phyloP scores from a whole-genome alignment of 2,329 filamentous ascomycete genomes.

The Talaromyces sp. region DNA sequence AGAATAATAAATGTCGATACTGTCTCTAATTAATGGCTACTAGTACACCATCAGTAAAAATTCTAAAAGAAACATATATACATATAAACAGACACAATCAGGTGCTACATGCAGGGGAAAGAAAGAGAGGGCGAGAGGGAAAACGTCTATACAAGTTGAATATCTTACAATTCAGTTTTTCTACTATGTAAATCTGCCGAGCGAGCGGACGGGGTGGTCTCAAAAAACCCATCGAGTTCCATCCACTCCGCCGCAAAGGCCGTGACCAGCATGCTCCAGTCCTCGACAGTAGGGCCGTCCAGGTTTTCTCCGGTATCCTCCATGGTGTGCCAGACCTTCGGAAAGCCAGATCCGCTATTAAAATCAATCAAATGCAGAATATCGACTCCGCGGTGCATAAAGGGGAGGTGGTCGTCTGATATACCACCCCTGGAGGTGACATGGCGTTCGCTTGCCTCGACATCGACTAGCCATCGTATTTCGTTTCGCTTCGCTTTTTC shows the following conservation, averaged over 20 bases:
- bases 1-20: not conserved
- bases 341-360: constrained; percentile 57
- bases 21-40: not conserved
- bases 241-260: constrained; percentile 91
- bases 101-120: constrained; percentile 1
- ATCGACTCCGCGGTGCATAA: constrained; percentile 79
- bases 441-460: constrained; percentile 48
- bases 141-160: constrained; percentile 14
- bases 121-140: constrained; percentile 2
- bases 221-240: constrained; percentile 64
- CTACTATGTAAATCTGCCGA: constrained; percentile 8
- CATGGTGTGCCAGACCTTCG: constrained; percentile 78
- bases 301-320: constrained; percentile 80
- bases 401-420: constrained; percentile 87
- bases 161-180: constrained; percentile 40
- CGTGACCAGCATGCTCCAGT: constrained; percentile 81
- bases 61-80: not conserved
- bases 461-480: constrained; percentile 63
- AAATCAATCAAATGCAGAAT: constrained; percentile 83
- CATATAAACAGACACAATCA: not conserved
- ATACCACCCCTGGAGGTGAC: constrained; percentile 53
- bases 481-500: constrained; percentile 22
- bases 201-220: constrained; percentile 5
- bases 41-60: not conserved
- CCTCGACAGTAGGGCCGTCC: constrained; percentile 71